Base-by-base conservation (phyloP, 148 eudicot genomes). In the Chenopodium berlandieri region DNA sequence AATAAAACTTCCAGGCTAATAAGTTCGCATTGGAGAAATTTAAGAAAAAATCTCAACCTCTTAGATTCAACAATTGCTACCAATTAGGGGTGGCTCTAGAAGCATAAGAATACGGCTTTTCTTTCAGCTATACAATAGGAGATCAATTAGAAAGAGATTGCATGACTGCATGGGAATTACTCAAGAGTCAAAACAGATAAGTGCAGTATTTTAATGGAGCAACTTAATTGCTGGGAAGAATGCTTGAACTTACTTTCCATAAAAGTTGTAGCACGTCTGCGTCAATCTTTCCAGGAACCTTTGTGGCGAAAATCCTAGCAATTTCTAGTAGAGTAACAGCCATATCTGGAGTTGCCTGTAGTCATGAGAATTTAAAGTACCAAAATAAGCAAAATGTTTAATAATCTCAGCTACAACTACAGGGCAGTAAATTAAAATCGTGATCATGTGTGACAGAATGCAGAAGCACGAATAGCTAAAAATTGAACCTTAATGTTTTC, bases 241-340 rank as follows among this genome's bases (percentile, higher is more conserved):
- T 48, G 69, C n/a, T 23, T 74, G 31, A 80, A 83, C 98, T 78
- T 89, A 96, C 99, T 88, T 96, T 96, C 99, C 99, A 96, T 74
- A 96, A 86, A 31, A 96, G 93, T 76, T 96, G 99, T 75, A 96
- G 91, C 34, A 96, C 99, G 85, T 96, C 99, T 67, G 99, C 98
- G 82, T 96, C 99, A 70, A 96, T 94, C 90, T 96, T 96, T 82
- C 99, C 99, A 63, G 99, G 99, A 84, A 94, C 99, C 87, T 96
- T 94, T 73, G 99, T 96, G 75, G 99, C 99, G 85, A 96, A 96
- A 60, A 94, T 87, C 86, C 99, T 88, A 68, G 98, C 99, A 83
- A 96, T 92, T 90, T 96, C 97, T 50, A 96, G 97, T 82, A 94
- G 89, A 81, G 99, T 96, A 47, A 96, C 99, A 19, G 99, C 99